A percentile compares a stretch with the other conserved stretches of the same genome.
These are phyloP conservation scores for Penicillium riverlandense DNA, from an alignment of 495 filamentous ascomycete species.

Conservation along the genomic window DNA sequence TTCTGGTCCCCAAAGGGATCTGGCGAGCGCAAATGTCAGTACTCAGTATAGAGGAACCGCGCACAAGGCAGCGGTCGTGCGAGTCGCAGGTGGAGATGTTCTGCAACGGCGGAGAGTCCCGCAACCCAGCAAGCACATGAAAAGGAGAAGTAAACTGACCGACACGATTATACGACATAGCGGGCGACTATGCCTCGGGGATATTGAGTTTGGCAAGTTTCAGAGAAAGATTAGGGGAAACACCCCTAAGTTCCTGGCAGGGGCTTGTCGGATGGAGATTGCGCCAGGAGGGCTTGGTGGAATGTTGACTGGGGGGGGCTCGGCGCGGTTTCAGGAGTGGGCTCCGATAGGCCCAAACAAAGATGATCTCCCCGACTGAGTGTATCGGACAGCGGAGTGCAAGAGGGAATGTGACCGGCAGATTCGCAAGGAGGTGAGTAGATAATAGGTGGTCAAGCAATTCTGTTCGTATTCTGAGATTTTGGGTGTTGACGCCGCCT, in stretches of 20 bases:
- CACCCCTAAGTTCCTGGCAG: slow-evolving; percentile 17
- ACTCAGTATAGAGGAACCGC: neutral
- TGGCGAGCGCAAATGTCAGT: slow-evolving; percentile 19
- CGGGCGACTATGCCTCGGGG: slow-evolving; percentile 13
- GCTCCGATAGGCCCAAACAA: no score
- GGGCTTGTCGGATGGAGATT: slow-evolving; percentile 20
- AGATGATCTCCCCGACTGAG: no score
- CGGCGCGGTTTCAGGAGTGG: no score
- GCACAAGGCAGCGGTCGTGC: no score
- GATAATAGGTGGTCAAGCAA: no score
- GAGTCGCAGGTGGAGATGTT: neutral
- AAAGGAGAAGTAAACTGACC: slow-evolving; percentile 42
- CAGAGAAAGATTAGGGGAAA: neutral
- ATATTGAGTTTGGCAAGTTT: slow-evolving; percentile 2
- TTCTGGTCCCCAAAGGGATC: slow-evolving; percentile 51
- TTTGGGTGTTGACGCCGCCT: no score
- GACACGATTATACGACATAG: slow-evolving; percentile 62
- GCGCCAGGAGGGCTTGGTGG: slow-evolving; percentile 26
- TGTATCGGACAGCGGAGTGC: no score
- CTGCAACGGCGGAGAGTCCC: neutral
- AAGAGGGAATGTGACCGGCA: no score
- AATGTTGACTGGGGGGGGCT: slow-evolving; percentile 7
- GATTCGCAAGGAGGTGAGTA: no score
- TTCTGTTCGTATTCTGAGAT: no score
- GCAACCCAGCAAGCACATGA: slow-evolving; percentile 1